Percentiles rank a stretch among this genome's conserved stretches.
Evolutionary conservation across 148 eudicot species (phyloP).

Genomic region (Simmondsia chinensis): DNA sequence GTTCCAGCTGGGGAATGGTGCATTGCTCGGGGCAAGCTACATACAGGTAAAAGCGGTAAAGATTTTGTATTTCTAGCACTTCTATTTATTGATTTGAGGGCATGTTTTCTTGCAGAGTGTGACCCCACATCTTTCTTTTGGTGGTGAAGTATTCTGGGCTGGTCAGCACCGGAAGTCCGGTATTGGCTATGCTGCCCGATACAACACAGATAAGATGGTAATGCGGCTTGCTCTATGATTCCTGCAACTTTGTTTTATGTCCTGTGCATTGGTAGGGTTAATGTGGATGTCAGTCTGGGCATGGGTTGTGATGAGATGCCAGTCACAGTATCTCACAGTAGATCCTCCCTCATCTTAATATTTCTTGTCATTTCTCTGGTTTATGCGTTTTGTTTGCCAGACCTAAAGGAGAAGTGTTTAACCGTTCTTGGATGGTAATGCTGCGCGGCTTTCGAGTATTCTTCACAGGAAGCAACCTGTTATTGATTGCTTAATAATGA

Average conservation of each 20-base stretch:
- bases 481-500: too few relatives aligned
- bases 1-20: slow-evolving; percentile 80
- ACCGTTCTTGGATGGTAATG: too few relatives aligned
- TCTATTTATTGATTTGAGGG: neutral
- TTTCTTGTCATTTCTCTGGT: too few relatives aligned
- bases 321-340: too few relatives aligned
- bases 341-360: too few relatives aligned
- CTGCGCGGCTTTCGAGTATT: too few relatives aligned
- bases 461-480: too few relatives aligned
- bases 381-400: too few relatives aligned
- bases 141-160: slow-evolving; percentile 94
- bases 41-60: slow-evolving; percentile 55
- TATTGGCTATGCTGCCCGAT: slow-evolving; percentile 87
- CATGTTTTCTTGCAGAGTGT: slow-evolving; percentile 62
- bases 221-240: neutral
- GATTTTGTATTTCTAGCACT: neutral
- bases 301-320: too few relatives aligned
- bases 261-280: neutral
- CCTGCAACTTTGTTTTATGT: neutral
- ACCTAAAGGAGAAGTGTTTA: too few relatives aligned
- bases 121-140: slow-evolving; percentile 69
- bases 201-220: slow-evolving; percentile 82
- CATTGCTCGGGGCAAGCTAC: slow-evolving; percentile 74
- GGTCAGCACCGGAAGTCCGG: slow-evolving; percentile 95
- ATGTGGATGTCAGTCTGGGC: too few relatives aligned